Evolutionary conservation across 1,284 basidiomycete genomes (phyloP), one percentile per base, ranked within the genome.

Genomic region (Heterobasidion parviporum): DNA sequence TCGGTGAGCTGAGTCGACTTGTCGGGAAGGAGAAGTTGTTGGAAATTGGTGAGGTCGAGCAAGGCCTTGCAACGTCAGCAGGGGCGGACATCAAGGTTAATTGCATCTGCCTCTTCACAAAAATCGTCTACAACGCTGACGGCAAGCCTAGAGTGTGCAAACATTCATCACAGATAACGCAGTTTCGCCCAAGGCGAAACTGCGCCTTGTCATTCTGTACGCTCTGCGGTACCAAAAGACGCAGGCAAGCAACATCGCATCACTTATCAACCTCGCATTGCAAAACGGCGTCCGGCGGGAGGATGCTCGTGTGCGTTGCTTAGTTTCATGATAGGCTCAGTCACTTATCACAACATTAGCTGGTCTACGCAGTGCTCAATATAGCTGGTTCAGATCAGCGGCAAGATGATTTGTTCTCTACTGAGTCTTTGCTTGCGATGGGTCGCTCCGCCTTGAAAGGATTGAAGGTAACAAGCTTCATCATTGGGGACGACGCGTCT

Each of bases 361-460:
- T 99, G 56, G 94, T 99, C 7, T 96, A 98, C 69, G 91, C 93
- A 33, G 81, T 95, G 61, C 75, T 99, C 58, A 97, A 98, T 64
- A 84, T 97, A 55, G 92, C 96, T 0, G 97, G 97, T 38, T 85
- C 92, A 1, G 96, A 99, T 67, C 93, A 98, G 65, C 82, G 97
- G 34, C 97, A 99, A 72, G 96, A 98, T 66, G 97, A 99, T 71
- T 74, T 99, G 50, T 99, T 99, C 68, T 94, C 93, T 47, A 98
- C 92, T 56, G 95, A 98, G 68, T 95, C 94, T 46, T 77, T 99
- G 56, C 86, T 99, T 61, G 93, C 93, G 1, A 89, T 96, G 66
- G 97, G 97, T 6, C 90, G 94, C 59, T 94, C 89, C 38, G 97
- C 96, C 0, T 71, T 99, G 59, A 98, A 98, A 68, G 97, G 97